A percentile compares a stretch with the other conserved stretches of the same genome.
Evolutionary conservation across 371 early-diverging fungal species (phyloP).

Genomic region (Rhizopus stolonifer): DNA sequence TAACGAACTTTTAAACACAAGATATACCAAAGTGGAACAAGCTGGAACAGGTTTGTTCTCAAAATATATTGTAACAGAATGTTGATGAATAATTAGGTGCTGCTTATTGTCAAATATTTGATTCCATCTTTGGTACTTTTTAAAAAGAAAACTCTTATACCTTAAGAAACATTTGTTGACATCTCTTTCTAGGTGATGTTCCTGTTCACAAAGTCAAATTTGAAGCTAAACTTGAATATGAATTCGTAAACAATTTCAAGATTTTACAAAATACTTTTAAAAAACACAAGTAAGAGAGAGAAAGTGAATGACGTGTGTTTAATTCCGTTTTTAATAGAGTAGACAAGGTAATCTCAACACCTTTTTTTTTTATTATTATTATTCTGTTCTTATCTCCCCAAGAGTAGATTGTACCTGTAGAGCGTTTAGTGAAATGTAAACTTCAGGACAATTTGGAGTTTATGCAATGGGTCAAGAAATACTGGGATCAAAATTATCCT

Average conservation of each 20-base stretch:
- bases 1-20: slow-evolving; percentile 84
- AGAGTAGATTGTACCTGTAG: slow-evolving; percentile 74
- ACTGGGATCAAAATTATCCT: slow-evolving; percentile 81
- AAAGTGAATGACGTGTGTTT: too few species aligned
- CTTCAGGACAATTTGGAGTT: slow-evolving; percentile 97
- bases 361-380: not conserved
- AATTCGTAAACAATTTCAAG: slow-evolving; percentile 90
- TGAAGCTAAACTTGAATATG: slow-evolving; percentile 89
- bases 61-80: not conserved
- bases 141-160: too few species aligned
- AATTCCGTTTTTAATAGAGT: slow-evolving; percentile 12
- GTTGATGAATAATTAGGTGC: slow-evolving; percentile 55
- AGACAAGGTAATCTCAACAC: slow-evolving; percentile 19
- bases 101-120: slow-evolving; percentile 90
- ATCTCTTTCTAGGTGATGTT: slow-evolving; percentile 55
- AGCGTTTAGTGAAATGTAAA: slow-evolving; percentile 83
- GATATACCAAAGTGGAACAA: slow-evolving; percentile 91
- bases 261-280: slow-evolving; percentile 82
- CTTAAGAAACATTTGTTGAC: too few species aligned
- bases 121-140: slow-evolving; percentile 90
- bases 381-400: too few species aligned
- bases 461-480: slow-evolving; percentile 89
- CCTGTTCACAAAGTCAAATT: slow-evolving; percentile 86
- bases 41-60: slow-evolving; percentile 76
- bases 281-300: slow-evolving; percentile 64